A percentile compares a stretch with the other conserved stretches of the same genome.
phyloP scores from a whole-genome alignment of 2,329 filamentous ascomycete genomes.

The Simplicillium aogashimaense region DNA sequence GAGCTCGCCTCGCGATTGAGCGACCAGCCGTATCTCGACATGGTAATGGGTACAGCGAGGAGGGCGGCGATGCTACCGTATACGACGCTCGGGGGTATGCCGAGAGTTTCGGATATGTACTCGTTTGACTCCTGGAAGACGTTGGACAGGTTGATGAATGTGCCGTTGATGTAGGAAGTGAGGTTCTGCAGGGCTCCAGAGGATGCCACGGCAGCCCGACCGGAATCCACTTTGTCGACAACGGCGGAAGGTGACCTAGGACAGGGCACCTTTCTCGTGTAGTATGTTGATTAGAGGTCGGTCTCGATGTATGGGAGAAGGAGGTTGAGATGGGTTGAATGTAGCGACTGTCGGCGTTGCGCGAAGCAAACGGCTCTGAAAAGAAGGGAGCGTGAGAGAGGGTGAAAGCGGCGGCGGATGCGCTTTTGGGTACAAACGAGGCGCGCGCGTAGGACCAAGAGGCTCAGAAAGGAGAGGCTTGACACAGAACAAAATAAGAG shows the following conservation, averaged over 20 bases:
- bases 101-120: constrained; percentile 40
- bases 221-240: constrained; percentile 53
- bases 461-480: too few species aligned
- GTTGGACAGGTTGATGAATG: constrained; percentile 36
- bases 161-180: constrained; percentile 46
- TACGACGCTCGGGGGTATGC: constrained; percentile 35
- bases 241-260: constrained; percentile 11
- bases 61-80: constrained; percentile 42
- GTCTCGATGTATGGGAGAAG: not conserved
- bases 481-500: too few species aligned
- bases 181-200: constrained; percentile 53
- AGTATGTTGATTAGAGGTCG: constrained; percentile 4
- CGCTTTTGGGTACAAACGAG: not conserved
- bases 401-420: not conserved
- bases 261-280: constrained; percentile 7
- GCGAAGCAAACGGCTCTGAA: too few species aligned
- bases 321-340: not conserved
- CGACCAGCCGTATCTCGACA: constrained; percentile 46
- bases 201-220: constrained; percentile 47
- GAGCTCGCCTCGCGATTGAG: constrained; percentile 35
- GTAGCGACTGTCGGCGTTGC: too few species aligned
- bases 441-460: too few species aligned
- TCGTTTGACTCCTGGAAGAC: constrained; percentile 37
- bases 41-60: constrained; percentile 38
- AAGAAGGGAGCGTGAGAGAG: not conserved